Evolutionary conservation across 805 yeast species (phyloP), one percentile per base, ranked within the genome.

Genomic region (Sugiyamaella smithiae): DNA sequence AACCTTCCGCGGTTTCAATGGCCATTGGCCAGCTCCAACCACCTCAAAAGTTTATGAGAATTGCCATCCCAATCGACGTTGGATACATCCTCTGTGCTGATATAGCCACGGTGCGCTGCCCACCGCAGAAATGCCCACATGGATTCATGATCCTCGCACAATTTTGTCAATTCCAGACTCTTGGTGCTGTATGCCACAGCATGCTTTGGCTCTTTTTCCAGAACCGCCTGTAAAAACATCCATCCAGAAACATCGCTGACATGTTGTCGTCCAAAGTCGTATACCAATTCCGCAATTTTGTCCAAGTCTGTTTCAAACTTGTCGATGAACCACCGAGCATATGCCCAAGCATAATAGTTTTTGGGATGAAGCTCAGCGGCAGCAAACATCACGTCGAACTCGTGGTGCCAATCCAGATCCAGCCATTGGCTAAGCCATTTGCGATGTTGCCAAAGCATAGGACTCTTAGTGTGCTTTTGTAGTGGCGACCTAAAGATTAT

Each of bases 321-420:
- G 33, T 23, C 40, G 24, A 59, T 41, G 16, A 65, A 45, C 62
- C 67, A 62, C 24, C 73, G 61, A 3, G 73, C 63, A 49, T 68
- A 64, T n/a, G 63, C 57, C 70, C 75, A 69, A 0, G 80, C 78
- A 47, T 76, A 77, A 56, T 77, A 77, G 57, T 76, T 78, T 37
- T 68, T 57, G 7, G 72, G 72, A 54, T 77, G 82, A 9, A 59
- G 51, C 20, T 51, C 57, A 0, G 69, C 68, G 0, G 81, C 73
- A 6, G 42, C 43, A 1, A 64, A 46, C 1, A 76, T 65, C 1
- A 61, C 46, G 12, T 45, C 48, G 26, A 62, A 44, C 51, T 70
- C 72, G 3, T 41, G 41, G 2, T 48, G 46, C 38, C 38, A 35
- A 5, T 35, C 22, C 16, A 20, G 38, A 11, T 35, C 20, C 38